Conservation (phyloP, 2,329 filamentous ascomycete species). For the Macrophomina phaseolina region DNA sequence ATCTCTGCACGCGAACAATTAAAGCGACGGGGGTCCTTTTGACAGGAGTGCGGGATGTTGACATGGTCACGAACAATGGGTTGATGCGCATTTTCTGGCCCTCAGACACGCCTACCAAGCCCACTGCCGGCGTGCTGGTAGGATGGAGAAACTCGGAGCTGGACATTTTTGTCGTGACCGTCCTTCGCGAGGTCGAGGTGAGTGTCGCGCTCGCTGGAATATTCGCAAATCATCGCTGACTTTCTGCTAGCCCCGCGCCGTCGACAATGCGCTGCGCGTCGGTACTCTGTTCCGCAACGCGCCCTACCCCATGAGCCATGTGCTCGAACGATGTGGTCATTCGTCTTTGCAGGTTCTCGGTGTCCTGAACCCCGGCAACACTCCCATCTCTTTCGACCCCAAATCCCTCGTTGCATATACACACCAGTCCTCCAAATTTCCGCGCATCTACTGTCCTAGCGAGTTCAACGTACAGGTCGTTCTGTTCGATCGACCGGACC, state of each 20-base stretch:
- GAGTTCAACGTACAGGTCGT: constrained; percentile 83
- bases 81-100: constrained; percentile 99
- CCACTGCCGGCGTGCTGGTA: constrained; percentile 82
- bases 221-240: constrained; percentile 15
- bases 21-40: constrained; percentile 93
- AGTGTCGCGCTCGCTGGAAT: constrained; percentile 41
- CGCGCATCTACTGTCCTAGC: constrained; percentile 71
- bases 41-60: constrained; percentile 60
- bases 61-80: constrained; percentile 74
- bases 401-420: constrained; percentile 65
- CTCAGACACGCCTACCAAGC: constrained; percentile 77
- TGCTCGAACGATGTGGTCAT: constrained; percentile 85
- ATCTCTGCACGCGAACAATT: constrained; percentile 96
- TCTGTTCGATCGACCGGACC: constrained; percentile 84
- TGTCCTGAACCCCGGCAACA: constrained; percentile 69
- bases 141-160: constrained; percentile 94
- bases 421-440: constrained; percentile 60
- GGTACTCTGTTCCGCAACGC: constrained; percentile 84
- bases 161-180: constrained; percentile 87
- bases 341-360: constrained; percentile 85
- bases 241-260: constrained; percentile 68
- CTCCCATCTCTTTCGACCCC: constrained; percentile 62
- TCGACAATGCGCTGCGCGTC: constrained; percentile 84
- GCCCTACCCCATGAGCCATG: constrained; percentile 76
- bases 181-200: constrained; percentile 91